phyloP scores from a whole-genome alignment of 148 eudicot genomes.

The Rhododendron williamsianum region DNA sequence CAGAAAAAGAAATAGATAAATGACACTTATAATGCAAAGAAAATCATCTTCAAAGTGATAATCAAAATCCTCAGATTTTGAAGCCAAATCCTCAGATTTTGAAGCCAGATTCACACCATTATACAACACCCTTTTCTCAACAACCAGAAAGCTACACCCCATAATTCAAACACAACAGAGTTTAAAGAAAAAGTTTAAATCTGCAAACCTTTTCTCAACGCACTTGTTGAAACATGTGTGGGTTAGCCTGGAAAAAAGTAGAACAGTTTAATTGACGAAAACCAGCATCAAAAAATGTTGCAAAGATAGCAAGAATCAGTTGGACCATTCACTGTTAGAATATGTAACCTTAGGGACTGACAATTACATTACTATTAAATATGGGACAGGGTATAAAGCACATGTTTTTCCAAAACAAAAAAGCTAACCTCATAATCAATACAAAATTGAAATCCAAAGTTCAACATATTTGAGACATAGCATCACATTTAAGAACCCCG shows the following conservation, averaged over 20 bases:
- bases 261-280: neutral
- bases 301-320: neutral
- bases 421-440: neutral
- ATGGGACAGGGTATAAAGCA: neutral
- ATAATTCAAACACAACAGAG: neutral
- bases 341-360: neutral
- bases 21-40: neutral
- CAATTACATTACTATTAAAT: neutral
- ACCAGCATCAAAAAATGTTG: neutral
- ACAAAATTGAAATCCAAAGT: neutral
- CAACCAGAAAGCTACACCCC: neutral
- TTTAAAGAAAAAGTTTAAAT: neutral
- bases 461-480: neutral
- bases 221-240: slow-evolving; percentile 78
- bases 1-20: neutral
- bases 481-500: neutral
- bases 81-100: neutral
- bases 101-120: neutral
- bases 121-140: neutral
- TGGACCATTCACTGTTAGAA: neutral
- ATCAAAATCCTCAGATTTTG: neutral
- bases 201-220: slow-evolving; percentile 52
- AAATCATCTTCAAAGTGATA: neutral
- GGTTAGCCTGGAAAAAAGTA: slow-evolving; percentile 63
- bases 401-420: neutral